Base-by-base conservation (phyloP, 164 flowering plant genomes). In the Vitis rotundifolia region DNA sequence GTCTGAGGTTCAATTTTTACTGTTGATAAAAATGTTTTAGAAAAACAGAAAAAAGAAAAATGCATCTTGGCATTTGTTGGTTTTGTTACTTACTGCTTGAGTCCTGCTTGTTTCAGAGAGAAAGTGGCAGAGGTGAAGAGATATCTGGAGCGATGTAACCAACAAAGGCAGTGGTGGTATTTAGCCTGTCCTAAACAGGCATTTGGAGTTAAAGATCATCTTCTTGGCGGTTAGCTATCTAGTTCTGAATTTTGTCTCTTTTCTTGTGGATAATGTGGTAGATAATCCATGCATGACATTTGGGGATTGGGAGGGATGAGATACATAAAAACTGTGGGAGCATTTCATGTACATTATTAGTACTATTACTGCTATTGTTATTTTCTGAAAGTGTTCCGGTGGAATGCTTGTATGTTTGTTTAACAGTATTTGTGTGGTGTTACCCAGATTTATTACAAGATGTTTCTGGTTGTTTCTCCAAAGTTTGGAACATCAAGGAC, bases 91-190 rank as follows among this genome's bases (percentile, higher is more conserved):
- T 3, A 60, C 18, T 15, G 44, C 15, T 68, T 49, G 22, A 13
- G 29, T 52, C 49, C 15, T 72, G 49, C 16, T 57, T 71, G 60
- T 72, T 84, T 59, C 97, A 91, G 97, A 87, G 77, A 84, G 84
- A 70, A 89, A 83, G 77, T 88, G 97, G 94, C 89, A 72, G 70
- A 84, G 93, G 76, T 91, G 86, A 88, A 52, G 67, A 60, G 65
- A 59, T 55, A 10, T 59, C 19, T 29, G 22, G 13, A 53, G 52
- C n/a, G 13, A 14, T 15, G 11, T 44, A 13, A 5, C 8, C 16
- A 37, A 37, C 73, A 54, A 8, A 59, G 26, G 31, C 29, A 5
- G 28, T 16, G 19, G 13, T 7, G 58, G 68, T 29, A 57, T 59
- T 29, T 29, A 47, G 18, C 44, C 61, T 8, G 31, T 57, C 22